These are phyloP conservation scores for Aspergillus neotritici DNA, from an alignment of 2,329 filamentous ascomycete genomes.

Conservation along the genomic window DNA sequence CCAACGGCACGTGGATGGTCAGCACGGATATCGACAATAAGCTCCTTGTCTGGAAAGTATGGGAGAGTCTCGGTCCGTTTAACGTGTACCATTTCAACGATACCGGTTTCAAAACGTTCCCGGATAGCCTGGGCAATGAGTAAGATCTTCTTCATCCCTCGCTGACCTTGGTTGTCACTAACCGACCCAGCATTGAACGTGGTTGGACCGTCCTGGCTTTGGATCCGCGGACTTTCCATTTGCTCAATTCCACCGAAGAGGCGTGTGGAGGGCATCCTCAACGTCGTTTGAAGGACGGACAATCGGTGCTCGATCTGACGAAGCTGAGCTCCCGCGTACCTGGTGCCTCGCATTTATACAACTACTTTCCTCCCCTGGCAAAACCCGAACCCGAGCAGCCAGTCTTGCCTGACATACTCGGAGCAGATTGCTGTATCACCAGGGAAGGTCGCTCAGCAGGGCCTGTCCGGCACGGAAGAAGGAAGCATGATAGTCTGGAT, in stretches of 20 bases:
- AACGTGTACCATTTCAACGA: slow-evolving; percentile 28
- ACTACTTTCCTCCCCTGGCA: slow-evolving; percentile 20
- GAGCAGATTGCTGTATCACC: slow-evolving; percentile 18
- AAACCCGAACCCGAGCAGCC: slow-evolving; percentile 17
- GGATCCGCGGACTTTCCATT: slow-evolving; percentile 40
- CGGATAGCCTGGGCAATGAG: slow-evolving; percentile 23
- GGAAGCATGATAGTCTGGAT: neutral
- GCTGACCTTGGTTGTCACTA: slow-evolving; percentile 4
- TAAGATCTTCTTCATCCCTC: slow-evolving; percentile 7
- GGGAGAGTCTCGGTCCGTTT: slow-evolving; percentile 31
- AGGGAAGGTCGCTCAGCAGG: neutral
- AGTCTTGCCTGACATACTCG: slow-evolving; percentile 26
- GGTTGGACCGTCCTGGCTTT: slow-evolving; percentile 46
- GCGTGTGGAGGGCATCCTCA: slow-evolving; percentile 37
- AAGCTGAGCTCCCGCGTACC: slow-evolving; percentile 20
- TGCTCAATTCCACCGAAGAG: slow-evolving; percentile 28
- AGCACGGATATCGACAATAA: slow-evolving; percentile 53
- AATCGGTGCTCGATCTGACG: slow-evolving; percentile 27
- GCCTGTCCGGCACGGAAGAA: neutral
- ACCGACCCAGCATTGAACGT: slow-evolving; percentile 20
- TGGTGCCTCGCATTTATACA: slow-evolving; percentile 26
- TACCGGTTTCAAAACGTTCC: slow-evolving; percentile 15
- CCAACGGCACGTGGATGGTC: slow-evolving; percentile 51
- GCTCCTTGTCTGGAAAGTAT: slow-evolving; percentile 47
- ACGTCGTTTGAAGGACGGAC: slow-evolving; percentile 12